These are phyloP conservation scores for Aspergillus unguis DNA, from an alignment of 2,329 filamentous ascomycete genomes.

Conservation along the genomic window DNA sequence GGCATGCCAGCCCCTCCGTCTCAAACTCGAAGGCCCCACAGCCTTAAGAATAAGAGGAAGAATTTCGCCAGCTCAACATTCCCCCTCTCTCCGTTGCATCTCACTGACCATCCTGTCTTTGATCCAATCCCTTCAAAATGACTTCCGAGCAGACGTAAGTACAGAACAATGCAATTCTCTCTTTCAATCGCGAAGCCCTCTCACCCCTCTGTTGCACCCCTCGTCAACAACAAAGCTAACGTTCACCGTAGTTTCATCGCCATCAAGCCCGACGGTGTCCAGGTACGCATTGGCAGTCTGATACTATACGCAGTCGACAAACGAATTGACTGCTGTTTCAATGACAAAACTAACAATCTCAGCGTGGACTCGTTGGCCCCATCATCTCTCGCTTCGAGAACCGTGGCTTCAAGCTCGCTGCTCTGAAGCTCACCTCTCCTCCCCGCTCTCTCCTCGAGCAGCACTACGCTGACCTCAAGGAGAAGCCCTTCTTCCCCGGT, in stretches of 20 bases:
- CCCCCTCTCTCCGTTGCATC: conserved; percentile 10
- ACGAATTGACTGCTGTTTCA: conserved; percentile 1
- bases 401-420: conserved; percentile 97
- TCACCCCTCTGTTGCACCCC: conserved; percentile 11
- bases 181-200: not conserved
- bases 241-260: conserved; percentile 82
- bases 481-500: conserved; percentile 95
- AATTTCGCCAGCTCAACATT: conserved; percentile 27
- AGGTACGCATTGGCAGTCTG: conserved; percentile 57
- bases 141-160: conserved; percentile 86
- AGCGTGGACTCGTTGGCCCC: conserved; percentile 96
- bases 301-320: not conserved
- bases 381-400: conserved; percentile 98
- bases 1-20: conserved; percentile 12
- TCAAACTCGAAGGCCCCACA: conserved; percentile 24
- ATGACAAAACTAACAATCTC: conserved; percentile 24
- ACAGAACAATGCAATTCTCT: conserved; percentile 3
- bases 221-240: conserved; percentile 30
- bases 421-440: conserved; percentile 91
- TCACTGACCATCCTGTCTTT: conserved; percentile 8
- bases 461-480: conserved; percentile 90
- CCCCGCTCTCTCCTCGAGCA: conserved; percentile 94
- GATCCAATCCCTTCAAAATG: conserved; percentile 53
- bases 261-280: conserved; percentile 99
- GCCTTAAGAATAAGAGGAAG: conserved; percentile 12